Percentiles rank a stretch among this genome's conserved stretches.
Conservation (phyloP, 352 stramenopile species). For the Saprolegnia diclina region DNA sequence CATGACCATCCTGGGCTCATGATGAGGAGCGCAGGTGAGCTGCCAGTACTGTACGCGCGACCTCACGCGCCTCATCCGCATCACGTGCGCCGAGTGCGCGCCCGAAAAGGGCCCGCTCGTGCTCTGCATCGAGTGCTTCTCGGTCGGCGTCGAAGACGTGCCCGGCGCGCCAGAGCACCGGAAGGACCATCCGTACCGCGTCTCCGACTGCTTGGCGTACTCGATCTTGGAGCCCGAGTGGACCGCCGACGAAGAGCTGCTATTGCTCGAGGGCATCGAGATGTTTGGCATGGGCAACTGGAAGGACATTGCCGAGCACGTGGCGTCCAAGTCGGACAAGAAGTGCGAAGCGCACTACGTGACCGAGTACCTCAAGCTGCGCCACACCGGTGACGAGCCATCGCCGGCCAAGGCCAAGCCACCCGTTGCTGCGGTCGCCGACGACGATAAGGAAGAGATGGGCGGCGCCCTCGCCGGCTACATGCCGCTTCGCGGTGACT, state of each 20-base stretch:
- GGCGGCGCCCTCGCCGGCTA: slow-evolving; percentile 84
- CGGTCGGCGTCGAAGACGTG: slow-evolving; percentile 67
- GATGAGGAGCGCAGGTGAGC: slow-evolving; percentile 29
- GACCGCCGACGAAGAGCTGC: slow-evolving; percentile 94
- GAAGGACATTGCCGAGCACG: slow-evolving; percentile 87
- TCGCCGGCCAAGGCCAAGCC: slow-evolving; percentile 23
- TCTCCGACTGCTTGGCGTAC: slow-evolving; percentile 80
- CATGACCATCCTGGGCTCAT: not conserved
- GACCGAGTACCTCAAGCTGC: slow-evolving; percentile 53
- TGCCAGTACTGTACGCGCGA: slow-evolving; percentile 85
- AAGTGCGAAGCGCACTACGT: slow-evolving; percentile 89
- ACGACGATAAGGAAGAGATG: slow-evolving; percentile 31
- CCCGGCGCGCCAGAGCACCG: slow-evolving; percentile 43
- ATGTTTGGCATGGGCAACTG: slow-evolving; percentile 97
- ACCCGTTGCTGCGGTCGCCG: not conserved
- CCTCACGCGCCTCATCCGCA: slow-evolving; percentile 75
- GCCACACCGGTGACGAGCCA: not conserved
- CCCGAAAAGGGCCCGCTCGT: slow-evolving; percentile 37
- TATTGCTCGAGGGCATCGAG: slow-evolving; percentile 93
- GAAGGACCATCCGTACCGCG: slow-evolving; percentile 71
- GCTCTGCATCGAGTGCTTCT: slow-evolving; percentile 95
- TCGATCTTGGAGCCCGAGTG: slow-evolving; percentile 68
- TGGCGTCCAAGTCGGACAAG: slow-evolving; percentile 78
- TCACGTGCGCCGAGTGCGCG: slow-evolving; percentile 73
- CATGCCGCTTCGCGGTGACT: slow-evolving; percentile 95